Evolutionary conservation across 2,329 filamentous ascomycete genomes (phyloP), one percentile per base, ranked within the genome.

Genomic region (Ceratocystis lukuohia): DNA sequence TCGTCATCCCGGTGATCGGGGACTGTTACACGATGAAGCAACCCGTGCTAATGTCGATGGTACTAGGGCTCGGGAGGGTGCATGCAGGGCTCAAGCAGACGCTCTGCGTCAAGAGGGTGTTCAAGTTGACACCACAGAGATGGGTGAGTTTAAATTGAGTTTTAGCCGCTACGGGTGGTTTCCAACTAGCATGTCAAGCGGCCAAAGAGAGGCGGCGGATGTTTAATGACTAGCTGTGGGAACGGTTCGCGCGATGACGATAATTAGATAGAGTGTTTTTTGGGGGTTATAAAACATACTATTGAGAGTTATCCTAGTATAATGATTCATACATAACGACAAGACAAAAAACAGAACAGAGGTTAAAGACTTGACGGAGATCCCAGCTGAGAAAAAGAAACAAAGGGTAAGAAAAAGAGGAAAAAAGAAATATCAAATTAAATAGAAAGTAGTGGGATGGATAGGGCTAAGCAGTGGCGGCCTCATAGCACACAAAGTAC

Each of bases 161-260:
- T 77, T 84, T 64, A 74, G 69, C 0, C 74, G 77, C 59, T 82
- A 77, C 69, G 82, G 82, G 1, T 85, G 82, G 82, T 85, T 84
- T 69, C 82, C 82, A 3, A 70, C 75, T 0, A 69, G 70, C 6
- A 69, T 84, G 62, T 33, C 45, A n/a, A 59, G 56, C 15, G 6
- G 6, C 2, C 5, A n/a, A 17, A 37, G 20, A 10, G 56, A 10
- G 3, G 48, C 48, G 22, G 48, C 22, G 3, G 20, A 17, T 22
- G 15, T 8, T 8, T 50, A 15, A 15, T 53, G 48, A 10, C 8
- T 25, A 53, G n/a, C 7, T 6, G 12, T 7, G 48, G 10, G 48
- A 41, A 41, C 37, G 37, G 10, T 12, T 41, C 1, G 37, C 10
- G 5, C 10, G 12, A 15, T 12, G 4, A 12, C 8, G 10, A 41